phyloP scores from a whole-genome alignment of 2,329 filamentous ascomycete species.

The Alternaria tenuissima region DNA sequence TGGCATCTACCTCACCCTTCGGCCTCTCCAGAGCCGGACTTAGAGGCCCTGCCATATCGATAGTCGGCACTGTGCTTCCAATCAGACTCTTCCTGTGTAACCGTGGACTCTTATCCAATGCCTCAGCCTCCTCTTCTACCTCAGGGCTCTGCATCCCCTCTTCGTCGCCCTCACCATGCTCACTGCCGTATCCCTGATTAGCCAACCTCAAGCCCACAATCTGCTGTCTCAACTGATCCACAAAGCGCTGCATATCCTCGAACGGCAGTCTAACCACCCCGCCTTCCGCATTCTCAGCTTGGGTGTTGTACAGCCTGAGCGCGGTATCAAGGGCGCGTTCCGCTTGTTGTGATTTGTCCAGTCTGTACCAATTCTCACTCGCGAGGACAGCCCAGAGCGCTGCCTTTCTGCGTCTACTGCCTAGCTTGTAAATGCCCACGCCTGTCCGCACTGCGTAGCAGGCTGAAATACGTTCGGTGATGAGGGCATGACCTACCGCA shows the following conservation, averaged over 20 bases:
- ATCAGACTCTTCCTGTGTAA: constrained; percentile 56
- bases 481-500: constrained; percentile 77
- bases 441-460: constrained; percentile 81
- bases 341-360: constrained; percentile 79
- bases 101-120: constrained; percentile 45
- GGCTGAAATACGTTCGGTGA: constrained; percentile 84
- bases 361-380: constrained; percentile 81
- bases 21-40: constrained; percentile 41
- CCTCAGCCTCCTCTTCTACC: constrained; percentile 50
- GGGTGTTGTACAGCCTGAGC: constrained; percentile 59
- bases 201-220: constrained; percentile 56
- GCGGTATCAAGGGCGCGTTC: constrained; percentile 80
- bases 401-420: constrained; percentile 80
- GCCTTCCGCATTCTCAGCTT: constrained; percentile 32
- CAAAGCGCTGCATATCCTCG: constrained; percentile 66
- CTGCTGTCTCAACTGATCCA: constrained; percentile 72
- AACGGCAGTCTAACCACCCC: constrained; percentile 52
- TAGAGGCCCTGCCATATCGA: constrained; percentile 38
- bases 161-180: constrained; percentile 27
- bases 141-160: constrained; percentile 27
- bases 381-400: constrained; percentile 88
- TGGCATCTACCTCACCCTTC: constrained; percentile 32
- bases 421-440: constrained; percentile 71
- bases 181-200: constrained; percentile 54
- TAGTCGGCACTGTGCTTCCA: constrained; percentile 35